Conservation (phyloP, 495 filamentous ascomycete genomes). For the Rhizodiscina lignyota region DNA sequence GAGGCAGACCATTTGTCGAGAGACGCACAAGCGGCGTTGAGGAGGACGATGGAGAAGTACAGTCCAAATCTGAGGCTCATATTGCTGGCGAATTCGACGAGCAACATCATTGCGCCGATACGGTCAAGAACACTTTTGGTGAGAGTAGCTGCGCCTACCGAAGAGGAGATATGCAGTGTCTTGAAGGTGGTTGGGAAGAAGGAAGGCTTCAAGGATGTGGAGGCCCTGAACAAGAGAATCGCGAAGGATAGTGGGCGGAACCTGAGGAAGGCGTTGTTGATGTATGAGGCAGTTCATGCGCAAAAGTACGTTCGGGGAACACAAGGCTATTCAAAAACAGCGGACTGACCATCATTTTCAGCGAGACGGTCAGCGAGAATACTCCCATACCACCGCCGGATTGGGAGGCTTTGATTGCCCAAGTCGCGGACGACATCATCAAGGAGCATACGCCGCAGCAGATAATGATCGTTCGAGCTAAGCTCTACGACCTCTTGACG, state of each 20-base stretch:
- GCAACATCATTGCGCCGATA: slow-evolving; percentile 96
- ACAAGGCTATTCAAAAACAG: too few relatives aligned
- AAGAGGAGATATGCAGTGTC: slow-evolving; percentile 65
- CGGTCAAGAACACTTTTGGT: slow-evolving; percentile 77
- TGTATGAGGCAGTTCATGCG: slow-evolving; percentile 92
- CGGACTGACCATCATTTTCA: slow-evolving; percentile 17
- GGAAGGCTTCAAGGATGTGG: slow-evolving; percentile 57
- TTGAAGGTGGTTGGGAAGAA: slow-evolving; percentile 55
- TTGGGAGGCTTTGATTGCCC: slow-evolving; percentile 78
- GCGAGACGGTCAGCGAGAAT: slow-evolving; percentile 77
- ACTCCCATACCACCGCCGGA: slow-evolving; percentile 88
- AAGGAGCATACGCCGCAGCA: slow-evolving; percentile 75
- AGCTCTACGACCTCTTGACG: slow-evolving; percentile 87
- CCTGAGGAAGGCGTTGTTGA: slow-evolving; percentile 71
- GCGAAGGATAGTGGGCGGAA: slow-evolving; percentile 88
- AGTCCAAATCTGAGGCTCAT: slow-evolving; percentile 85
- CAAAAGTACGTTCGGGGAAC: slow-evolving; percentile 54
- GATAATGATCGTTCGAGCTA: slow-evolving; percentile 72
- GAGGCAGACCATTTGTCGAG: slow-evolving; percentile 91
- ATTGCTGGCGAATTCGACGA: slow-evolving; percentile 80
- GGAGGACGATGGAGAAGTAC: slow-evolving; percentile 98
- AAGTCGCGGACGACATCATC: slow-evolving; percentile 82
- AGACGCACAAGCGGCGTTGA: slow-evolving; percentile 88
- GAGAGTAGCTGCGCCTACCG: slow-evolving; percentile 76
- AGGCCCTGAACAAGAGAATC: slow-evolving; percentile 62